Evolutionary conservation across 1,284 basidiomycete species (phyloP).

Genomic region (Gomphus sp.): DNA sequence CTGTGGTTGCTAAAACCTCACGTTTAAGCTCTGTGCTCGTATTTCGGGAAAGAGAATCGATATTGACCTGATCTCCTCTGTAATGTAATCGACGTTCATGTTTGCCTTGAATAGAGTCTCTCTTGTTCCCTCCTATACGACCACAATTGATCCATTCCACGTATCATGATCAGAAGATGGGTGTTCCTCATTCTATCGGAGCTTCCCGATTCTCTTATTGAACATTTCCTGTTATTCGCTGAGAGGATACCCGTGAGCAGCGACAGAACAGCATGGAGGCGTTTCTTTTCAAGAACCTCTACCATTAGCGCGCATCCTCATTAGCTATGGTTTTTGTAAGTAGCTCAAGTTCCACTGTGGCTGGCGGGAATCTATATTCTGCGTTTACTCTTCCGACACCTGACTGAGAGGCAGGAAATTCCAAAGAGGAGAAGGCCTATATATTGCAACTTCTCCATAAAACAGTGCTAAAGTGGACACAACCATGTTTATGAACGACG

Average conservation of each 20-base stretch:
- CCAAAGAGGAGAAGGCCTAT: constrained; percentile 26
- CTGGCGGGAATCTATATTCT: constrained; percentile 29
- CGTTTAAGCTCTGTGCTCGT: neutral
- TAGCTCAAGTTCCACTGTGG: constrained; percentile 27
- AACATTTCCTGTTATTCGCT: neutral
- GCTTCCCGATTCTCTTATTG: neutral
- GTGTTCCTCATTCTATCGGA: neutral
- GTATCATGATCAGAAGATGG: neutral
- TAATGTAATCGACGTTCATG: neutral
- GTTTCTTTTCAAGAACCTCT: constrained; percentile 3
- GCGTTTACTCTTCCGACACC: constrained; percentile 26
- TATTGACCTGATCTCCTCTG: too few relatives aligned
- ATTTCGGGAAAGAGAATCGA: neutral
- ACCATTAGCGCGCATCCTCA: constrained; percentile 6
- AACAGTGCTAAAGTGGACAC: constrained; percentile 32
- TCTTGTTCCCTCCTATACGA: neutral
- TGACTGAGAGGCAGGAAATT: constrained; percentile 30
- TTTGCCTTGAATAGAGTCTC: neutral
- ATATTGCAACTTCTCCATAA: constrained; percentile 25
- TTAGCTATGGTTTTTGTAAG: constrained; percentile 9
- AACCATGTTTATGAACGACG: constrained; percentile 24
- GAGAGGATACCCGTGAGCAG: neutral
- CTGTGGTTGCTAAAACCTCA: neutral
- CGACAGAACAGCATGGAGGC: neutral
- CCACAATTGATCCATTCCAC: neutral